Conservation (phyloP, 176 grass and related monocot genomes). For the Rhipidocladum racemiflorum region DNA sequence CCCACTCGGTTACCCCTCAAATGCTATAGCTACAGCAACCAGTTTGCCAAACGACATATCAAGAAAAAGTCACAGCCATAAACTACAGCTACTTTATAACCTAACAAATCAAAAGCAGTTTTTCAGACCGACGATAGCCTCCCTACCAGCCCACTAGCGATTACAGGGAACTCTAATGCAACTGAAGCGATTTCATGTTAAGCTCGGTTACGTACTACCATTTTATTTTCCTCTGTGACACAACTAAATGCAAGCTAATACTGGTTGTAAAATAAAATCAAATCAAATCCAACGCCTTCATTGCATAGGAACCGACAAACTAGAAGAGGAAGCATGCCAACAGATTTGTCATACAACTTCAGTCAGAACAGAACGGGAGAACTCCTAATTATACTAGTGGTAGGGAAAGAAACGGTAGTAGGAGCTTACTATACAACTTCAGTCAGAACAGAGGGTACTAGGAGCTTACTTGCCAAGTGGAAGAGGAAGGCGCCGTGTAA, state of each 20-base stretch:
- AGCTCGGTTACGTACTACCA: background rate
- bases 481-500: constrained; percentile 25
- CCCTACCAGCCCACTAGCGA: background rate
- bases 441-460: no score
- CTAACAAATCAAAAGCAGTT: no score
- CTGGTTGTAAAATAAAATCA: background rate
- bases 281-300: background rate
- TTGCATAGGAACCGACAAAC: background rate
- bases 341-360: background rate
- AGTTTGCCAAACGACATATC: no score
- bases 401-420: background rate
- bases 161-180: background rate
- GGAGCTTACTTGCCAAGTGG: constrained; percentile 44
- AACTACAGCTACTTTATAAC: no score
- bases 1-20: no score
- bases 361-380: background rate
- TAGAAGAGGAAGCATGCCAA: background rate
- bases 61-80: no score
- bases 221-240: background rate
- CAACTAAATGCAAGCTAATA: background rate
- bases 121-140: no score
- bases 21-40: no score
- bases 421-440: constrained; percentile 50
- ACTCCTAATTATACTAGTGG: background rate
- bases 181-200: background rate